These are phyloP conservation scores for Allantophomopsis cytisporea DNA, from an alignment of 2,329 filamentous ascomycete genomes.

Conservation along the genomic window DNA sequence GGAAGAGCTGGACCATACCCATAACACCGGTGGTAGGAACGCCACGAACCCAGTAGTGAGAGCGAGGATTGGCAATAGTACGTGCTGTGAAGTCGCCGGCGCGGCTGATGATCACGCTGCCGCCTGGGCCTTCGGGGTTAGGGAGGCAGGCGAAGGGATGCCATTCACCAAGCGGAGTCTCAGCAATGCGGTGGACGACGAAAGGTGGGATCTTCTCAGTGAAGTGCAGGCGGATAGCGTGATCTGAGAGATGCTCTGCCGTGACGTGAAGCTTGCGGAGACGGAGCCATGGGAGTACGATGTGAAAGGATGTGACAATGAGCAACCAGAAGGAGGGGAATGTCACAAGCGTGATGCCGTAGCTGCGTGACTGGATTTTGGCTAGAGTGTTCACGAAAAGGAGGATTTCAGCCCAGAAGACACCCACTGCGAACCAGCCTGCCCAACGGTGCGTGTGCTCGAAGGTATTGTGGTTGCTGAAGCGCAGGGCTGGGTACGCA, in stretches of 20 bases:
- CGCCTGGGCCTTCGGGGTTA: conserved; percentile 25
- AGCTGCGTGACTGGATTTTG: conserved; percentile 3
- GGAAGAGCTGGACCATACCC: conserved; percentile 20
- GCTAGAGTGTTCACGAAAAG: conserved; percentile 16
- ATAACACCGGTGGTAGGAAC: conserved; percentile 26
- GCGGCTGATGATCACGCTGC: conserved; percentile 39
- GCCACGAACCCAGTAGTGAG: conserved; percentile 37
- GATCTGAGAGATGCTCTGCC: conserved; percentile 37
- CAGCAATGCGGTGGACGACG: conserved; percentile 30
- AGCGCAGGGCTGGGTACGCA: conserved; percentile 35
- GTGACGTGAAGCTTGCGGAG: conserved; percentile 37
- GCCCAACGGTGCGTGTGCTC: conserved; percentile 41
- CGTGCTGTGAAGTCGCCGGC: conserved; percentile 44
- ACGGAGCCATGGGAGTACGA: conserved; percentile 43
- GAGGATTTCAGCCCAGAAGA: conserved; percentile 35
- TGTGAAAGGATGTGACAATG: conserved; percentile 32
- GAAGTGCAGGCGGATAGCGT: conserved; percentile 43
- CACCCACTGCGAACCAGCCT: conserved; percentile 34
- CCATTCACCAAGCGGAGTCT: conserved; percentile 36
- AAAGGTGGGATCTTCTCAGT: conserved; percentile 26
- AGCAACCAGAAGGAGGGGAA: conserved; percentile 42
- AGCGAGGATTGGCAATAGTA: conserved; percentile 35
- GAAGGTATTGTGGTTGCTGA: conserved; percentile 38
- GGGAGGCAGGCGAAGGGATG: conserved; percentile 46
- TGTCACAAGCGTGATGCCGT: conserved; percentile 8